Evolutionary conservation across 371 early-diverging fungal species (phyloP).

Genomic region (Dipsacomyces acuminosporus): DNA sequence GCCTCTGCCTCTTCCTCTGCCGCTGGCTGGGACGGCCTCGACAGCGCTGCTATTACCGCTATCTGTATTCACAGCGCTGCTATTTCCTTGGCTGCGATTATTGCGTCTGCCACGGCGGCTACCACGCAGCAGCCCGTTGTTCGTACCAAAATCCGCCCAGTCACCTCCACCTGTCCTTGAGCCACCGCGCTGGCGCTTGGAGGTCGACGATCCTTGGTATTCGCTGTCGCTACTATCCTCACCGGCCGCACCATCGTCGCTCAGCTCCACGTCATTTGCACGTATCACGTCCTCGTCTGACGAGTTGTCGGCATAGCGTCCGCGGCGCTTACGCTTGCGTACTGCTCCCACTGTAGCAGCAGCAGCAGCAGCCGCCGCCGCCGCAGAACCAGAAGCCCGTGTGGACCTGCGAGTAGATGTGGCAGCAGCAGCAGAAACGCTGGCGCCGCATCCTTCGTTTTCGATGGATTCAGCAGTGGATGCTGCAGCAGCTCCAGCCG

Average conservation of each 20-base stretch:
- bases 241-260: slow-evolving; percentile 20
- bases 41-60: slow-evolving; percentile 30
- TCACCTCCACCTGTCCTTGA: background rate
- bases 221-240: slow-evolving; percentile 37
- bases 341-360: too few species aligned
- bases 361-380: too few species aligned
- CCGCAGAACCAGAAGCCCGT: background rate
- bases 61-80: slow-evolving; percentile 12
- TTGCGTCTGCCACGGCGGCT: slow-evolving; percentile 11
- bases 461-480: slow-evolving; percentile 13
- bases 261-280: slow-evolving; percentile 46
- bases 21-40: slow-evolving; percentile 9
- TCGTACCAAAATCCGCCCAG: background rate
- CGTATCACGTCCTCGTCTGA: slow-evolving; percentile 46
- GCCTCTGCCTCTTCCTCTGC: background rate
- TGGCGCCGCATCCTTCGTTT: too few species aligned
- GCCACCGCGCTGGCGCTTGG: slow-evolving; percentile 22
- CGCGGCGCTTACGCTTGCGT: slow-evolving; percentile 45
- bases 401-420: slow-evolving; percentile 17
- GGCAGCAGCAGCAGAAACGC: too few species aligned
- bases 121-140: background rate
- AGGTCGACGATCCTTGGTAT: slow-evolving; percentile 14
- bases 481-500: slow-evolving; percentile 8
- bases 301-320: slow-evolving; percentile 18
- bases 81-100: slow-evolving; percentile 3